Evolutionary conservation across 192 early-diverging fungal genomes (phyloP).

Genomic region (Coemansia sp.): DNA sequence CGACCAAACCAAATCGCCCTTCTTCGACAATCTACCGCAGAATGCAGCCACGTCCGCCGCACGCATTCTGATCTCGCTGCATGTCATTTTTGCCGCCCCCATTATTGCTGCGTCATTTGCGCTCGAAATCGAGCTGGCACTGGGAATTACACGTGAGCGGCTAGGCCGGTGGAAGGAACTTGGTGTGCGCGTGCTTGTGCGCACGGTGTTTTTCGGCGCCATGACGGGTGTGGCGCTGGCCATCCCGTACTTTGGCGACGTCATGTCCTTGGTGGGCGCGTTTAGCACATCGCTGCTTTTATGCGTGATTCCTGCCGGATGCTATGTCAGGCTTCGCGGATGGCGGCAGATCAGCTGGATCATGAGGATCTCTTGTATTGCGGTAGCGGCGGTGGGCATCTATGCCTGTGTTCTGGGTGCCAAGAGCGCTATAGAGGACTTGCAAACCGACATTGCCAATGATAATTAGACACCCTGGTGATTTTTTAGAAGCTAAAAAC

Average conservation of each 20-base stretch:
- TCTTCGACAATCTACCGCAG: conserved; percentile 64
- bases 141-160: conserved; percentile 58
- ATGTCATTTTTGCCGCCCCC: conserved; percentile 81
- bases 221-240: conserved; percentile 60
- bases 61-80: conserved; percentile 69
- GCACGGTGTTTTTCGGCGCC: conserved; percentile 56
- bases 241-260: conserved; percentile 76
- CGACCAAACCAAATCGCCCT: conserved; percentile 58
- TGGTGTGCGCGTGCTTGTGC: conserved; percentile 51
- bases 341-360: conserved; percentile 53
- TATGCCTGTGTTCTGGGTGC: conserved; percentile 35
- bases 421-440: conserved; percentile 38
- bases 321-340: conserved; percentile 68
- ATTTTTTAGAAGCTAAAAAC: too few relatives aligned
- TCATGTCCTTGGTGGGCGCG: conserved; percentile 74
- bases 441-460: conserved; percentile 18
- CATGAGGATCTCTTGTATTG: conserved; percentile 58
- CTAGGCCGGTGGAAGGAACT: conserved; percentile 51
- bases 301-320: conserved; percentile 73
- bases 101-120: conserved; percentile 72
- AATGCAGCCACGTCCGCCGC: conserved; percentile 60
- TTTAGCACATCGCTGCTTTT: conserved; percentile 69
- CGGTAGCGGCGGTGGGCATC: conserved; percentile 48
- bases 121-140: conserved; percentile 63
- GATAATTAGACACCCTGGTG: conserved; percentile 6